A percentile compares a stretch with the other conserved stretches of the same genome.
phyloP scores from a whole-genome alignment of 83 land plant species.

The Picea abies region DNA sequence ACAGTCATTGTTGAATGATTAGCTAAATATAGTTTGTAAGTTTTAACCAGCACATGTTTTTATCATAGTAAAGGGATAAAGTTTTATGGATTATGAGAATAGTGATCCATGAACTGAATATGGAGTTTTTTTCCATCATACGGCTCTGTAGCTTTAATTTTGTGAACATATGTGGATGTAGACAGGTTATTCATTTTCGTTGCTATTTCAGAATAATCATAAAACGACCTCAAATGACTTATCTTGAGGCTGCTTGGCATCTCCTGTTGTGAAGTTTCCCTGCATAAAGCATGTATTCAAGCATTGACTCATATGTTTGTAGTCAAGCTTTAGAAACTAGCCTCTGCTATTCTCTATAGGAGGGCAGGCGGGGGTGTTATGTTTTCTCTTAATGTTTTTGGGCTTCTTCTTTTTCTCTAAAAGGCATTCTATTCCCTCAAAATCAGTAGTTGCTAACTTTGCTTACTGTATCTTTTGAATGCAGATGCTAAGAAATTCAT shows the following conservation, averaged over 20 bases:
- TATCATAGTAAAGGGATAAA: too few species aligned
- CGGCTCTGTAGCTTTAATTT: too few species aligned
- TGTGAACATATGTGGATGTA: too few species aligned
- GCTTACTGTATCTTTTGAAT: not conserved
- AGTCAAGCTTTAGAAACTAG: not conserved
- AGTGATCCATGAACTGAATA: too few species aligned
- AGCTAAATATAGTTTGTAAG: too few species aligned
- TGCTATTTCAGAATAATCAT: too few species aligned
- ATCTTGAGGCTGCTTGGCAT: not conserved
- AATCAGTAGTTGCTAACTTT: not conserved
- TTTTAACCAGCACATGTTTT: too few species aligned
- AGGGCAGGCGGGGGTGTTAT: not conserved
- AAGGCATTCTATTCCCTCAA: not conserved
- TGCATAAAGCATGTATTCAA: not conserved
- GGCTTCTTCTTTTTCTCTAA: not conserved
- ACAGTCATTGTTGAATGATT: not conserved
- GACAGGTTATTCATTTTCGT: too few species aligned
- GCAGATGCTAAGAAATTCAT: constrained; percentile 80
- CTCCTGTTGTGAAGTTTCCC: not conserved
- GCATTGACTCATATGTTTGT: not conserved
- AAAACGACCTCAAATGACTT: not conserved
- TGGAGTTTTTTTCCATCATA: too few species aligned
- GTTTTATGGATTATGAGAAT: too few species aligned
- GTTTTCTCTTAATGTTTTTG: not conserved
- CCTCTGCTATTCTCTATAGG: not conserved